Base-by-base conservation (phyloP, 2,329 filamentous ascomycete species). In the Fusarium hostae region DNA sequence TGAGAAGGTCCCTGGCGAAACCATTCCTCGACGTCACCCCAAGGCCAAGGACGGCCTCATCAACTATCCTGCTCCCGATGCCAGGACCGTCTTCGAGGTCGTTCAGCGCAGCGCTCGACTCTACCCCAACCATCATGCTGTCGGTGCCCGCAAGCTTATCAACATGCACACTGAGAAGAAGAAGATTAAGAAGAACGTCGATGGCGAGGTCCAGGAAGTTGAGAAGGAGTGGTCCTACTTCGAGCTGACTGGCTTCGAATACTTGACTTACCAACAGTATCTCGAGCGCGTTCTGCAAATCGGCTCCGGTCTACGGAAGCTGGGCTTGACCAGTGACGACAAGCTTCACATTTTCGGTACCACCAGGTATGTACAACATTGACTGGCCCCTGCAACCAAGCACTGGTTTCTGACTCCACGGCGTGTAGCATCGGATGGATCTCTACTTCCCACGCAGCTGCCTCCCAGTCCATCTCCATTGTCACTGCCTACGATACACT, bases 401-500 rank as follows among this genome's bases (percentile, higher is more conserved):
- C 55, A 24, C 47, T 35, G 43, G 6, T 37, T 54, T 47, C 62
- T 74, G 48, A 71, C 58, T 43, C 39, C n/a, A 13, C 10, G 15
- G 26, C 15, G 22, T 56, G 9, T 60, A 94, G 92, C 80, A 87
- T 90, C 56, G 89, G 94, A 83, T 98, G 95, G 95, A 87, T 98
- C 71, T 89, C 91, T 59, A 89, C 93, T 76, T 92, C 95, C 50
- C 94, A 97, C 80, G 88, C 83, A 47, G 85, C 92, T 89, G 84
- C 90, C 24, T 95, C 94, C 20, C 95, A 98, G 82, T 95, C 93
- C 47, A 90, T 98, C 80, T 90, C 93, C 65, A 95, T 98, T 74
- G 95, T 98, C 55, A 98, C 95, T 48, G 94, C 95, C 55, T 98
- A 98, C 82, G 95, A 98, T 81, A 97, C 94, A 34, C 91, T 98